phyloP scores from a whole-genome alignment of 2,329 filamentous ascomycete genomes.

The Monascus ruber region DNA sequence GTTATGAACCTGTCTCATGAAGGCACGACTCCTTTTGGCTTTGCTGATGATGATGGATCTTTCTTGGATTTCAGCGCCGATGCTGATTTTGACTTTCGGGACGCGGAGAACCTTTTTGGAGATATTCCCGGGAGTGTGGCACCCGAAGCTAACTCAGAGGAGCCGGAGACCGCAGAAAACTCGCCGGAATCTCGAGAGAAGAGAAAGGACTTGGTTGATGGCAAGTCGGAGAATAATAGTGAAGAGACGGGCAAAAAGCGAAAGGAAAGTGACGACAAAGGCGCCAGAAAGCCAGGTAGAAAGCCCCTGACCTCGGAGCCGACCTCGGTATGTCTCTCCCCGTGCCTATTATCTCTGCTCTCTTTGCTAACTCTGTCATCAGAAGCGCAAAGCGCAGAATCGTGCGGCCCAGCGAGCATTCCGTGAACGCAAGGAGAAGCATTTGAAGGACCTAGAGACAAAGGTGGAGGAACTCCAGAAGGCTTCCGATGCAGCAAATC shows the following conservation, averaged over 20 bases:
- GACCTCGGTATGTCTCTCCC: slow-evolving; percentile 63
- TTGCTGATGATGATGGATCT: slow-evolving; percentile 57
- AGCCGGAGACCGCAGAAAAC: slow-evolving; percentile 17
- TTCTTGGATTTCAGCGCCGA: slow-evolving; percentile 74
- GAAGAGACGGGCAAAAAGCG: slow-evolving; percentile 57
- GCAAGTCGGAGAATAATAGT: slow-evolving; percentile 48
- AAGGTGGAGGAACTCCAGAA: slow-evolving; percentile 61
- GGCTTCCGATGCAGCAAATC: slow-evolving; percentile 66
- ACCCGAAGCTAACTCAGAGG: slow-evolving; percentile 7
- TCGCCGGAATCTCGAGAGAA: slow-evolving; percentile 47
- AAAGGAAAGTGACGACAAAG: slow-evolving; percentile 71
- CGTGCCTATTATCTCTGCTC: neutral
- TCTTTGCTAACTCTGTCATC: slow-evolving; percentile 11
- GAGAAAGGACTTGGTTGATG: slow-evolving; percentile 40
- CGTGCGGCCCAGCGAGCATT: slow-evolving; percentile 86
- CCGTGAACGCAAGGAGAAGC: slow-evolving; percentile 88
- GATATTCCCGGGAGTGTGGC: slow-evolving; percentile 48
- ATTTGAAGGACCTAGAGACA: slow-evolving; percentile 38
- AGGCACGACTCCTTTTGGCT: slow-evolving; percentile 38
- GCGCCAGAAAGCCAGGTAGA: slow-evolving; percentile 87
- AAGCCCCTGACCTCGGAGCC: slow-evolving; percentile 94
- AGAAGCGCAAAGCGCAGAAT: slow-evolving; percentile 74
- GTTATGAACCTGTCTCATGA: slow-evolving; percentile 22
- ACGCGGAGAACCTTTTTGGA: slow-evolving; percentile 60
- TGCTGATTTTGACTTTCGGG: slow-evolving; percentile 60